phyloP scores from a whole-genome alignment of 192 early-diverging fungal species.

The Phlyctochytrium bullatum region DNA sequence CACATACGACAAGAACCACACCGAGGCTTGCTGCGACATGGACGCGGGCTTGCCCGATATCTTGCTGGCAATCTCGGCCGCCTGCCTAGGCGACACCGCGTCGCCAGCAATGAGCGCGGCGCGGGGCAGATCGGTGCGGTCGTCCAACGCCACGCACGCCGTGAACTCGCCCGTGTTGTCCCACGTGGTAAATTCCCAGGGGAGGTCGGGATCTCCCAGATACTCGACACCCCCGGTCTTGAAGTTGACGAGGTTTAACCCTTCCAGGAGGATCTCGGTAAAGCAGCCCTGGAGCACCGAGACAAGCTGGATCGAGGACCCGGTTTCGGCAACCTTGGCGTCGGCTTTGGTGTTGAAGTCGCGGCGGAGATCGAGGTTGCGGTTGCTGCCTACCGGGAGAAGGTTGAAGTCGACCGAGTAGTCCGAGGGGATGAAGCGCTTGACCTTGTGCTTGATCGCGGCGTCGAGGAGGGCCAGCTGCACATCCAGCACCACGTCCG shows the following conservation, averaged over 20 bases:
- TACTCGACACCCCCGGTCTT: not conserved
- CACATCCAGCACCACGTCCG: constrained; percentile 36
- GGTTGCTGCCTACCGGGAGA: constrained; percentile 1
- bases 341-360: not conserved
- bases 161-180: too few relatives aligned
- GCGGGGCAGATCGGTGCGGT: not conserved
- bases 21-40: not conserved
- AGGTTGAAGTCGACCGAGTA: constrained; percentile 4
- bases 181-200: too few relatives aligned
- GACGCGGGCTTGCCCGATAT: not conserved
- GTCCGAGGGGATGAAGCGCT: constrained; percentile 5
- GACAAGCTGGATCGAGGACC: not conserved
- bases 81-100: not conserved
- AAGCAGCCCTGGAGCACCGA: constrained; percentile 2
- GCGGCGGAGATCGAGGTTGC: constrained; percentile 5
- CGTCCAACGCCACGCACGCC: not conserved
- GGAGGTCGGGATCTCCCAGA: too few relatives aligned
- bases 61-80: not conserved
- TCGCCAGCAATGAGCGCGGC: not conserved
- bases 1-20: constrained; percentile 1
- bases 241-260: not conserved
- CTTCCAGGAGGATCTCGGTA: not conserved
- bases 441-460: not conserved
- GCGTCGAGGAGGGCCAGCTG: constrained; percentile 30
- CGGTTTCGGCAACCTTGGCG: not conserved